phyloP scores from a whole-genome alignment of 2,329 filamentous ascomycete genomes.

The Verticillium dahliae region DNA sequence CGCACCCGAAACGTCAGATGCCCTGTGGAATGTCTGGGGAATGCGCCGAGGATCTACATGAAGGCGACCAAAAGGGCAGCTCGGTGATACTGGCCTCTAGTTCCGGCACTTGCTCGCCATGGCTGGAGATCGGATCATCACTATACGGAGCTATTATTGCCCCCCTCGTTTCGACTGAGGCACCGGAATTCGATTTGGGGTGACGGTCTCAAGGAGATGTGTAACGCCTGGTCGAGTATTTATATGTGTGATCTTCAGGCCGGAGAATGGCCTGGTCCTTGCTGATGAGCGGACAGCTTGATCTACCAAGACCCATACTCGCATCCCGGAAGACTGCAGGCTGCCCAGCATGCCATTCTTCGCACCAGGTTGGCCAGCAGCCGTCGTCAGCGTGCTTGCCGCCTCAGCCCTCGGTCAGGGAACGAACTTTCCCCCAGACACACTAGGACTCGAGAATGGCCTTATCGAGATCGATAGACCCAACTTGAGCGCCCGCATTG shows the following conservation, averaged over 20 bases:
- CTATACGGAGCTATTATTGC: not conserved
- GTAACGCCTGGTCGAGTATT: not conserved
- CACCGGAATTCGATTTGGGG: not conserved
- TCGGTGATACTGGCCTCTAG: not conserved
- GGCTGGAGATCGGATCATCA: not conserved
- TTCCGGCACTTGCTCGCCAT: not conserved
- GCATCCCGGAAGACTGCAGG: too few relatives aligned
- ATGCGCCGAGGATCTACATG: not conserved
- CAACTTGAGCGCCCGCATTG: slow-evolving; percentile 35
- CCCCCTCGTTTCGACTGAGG: too few relatives aligned
- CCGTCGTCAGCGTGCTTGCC: not conserved
- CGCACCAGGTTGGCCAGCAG: not conserved
- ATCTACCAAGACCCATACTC: too few relatives aligned
- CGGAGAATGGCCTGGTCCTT: too few relatives aligned
- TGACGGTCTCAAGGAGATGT: not conserved
- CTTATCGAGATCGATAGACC: slow-evolving; percentile 30
- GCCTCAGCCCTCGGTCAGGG: not conserved
- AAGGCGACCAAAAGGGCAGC: not conserved
- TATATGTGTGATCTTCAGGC: not conserved
- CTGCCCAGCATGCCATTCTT: not conserved
- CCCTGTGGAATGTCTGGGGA: not conserved
- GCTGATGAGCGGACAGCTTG: too few relatives aligned
- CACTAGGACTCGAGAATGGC: slow-evolving; percentile 30
- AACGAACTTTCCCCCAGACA: slow-evolving; percentile 15
- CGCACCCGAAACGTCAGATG: not conserved